phyloP scores from a whole-genome alignment of 2,329 filamentous ascomycete genomes.

The Davidsoniella virescens region DNA sequence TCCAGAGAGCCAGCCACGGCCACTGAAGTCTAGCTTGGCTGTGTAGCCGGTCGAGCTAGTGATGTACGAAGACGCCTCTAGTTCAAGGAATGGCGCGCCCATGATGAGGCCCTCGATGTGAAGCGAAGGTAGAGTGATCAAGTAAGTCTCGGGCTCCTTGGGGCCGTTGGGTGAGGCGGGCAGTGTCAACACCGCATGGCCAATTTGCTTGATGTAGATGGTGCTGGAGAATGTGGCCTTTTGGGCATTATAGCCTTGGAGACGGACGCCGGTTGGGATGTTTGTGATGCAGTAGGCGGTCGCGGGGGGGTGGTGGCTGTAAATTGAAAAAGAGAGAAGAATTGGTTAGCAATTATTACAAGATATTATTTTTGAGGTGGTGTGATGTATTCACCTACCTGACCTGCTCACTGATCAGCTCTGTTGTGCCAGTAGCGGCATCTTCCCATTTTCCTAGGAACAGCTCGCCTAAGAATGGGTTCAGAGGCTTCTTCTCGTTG shows the following conservation, averaged over 20 bases:
- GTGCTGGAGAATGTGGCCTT: conserved; percentile 90
- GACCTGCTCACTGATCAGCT: conserved; percentile 87
- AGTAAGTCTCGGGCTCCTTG: conserved; percentile 48
- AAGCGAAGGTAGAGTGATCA: conserved; percentile 79
- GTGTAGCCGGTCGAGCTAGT: conserved; percentile 74
- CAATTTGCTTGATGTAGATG: conserved; percentile 89
- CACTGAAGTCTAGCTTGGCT: conserved; percentile 80
- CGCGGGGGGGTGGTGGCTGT: conserved; percentile 76
- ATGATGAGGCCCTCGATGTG: conserved; percentile 90
- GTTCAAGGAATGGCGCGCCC: conserved; percentile 74
- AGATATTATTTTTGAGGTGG: background rate
- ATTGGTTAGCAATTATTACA: background rate
- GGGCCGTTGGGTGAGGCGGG: conserved; percentile 27
- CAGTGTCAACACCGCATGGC: conserved; percentile 69
- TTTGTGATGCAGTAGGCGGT: conserved; percentile 93
- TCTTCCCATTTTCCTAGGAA: conserved; percentile 88
- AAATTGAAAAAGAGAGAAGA: background rate
- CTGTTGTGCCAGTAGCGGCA: conserved; percentile 54
- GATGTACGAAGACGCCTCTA: conserved; percentile 74
- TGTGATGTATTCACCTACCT: conserved; percentile 30
- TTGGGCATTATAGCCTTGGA: conserved; percentile 88
- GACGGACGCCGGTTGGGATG: conserved; percentile 58
- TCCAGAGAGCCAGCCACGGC: conserved; percentile 85
- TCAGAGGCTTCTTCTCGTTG: conserved; percentile 94
- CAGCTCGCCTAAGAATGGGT: conserved; percentile 88